Percentiles rank a stretch among this genome's conserved stretches.
These are phyloP conservation scores for Citrus inodora DNA, from an alignment of 345 rosid genomes.

Conservation along the genomic window DNA sequence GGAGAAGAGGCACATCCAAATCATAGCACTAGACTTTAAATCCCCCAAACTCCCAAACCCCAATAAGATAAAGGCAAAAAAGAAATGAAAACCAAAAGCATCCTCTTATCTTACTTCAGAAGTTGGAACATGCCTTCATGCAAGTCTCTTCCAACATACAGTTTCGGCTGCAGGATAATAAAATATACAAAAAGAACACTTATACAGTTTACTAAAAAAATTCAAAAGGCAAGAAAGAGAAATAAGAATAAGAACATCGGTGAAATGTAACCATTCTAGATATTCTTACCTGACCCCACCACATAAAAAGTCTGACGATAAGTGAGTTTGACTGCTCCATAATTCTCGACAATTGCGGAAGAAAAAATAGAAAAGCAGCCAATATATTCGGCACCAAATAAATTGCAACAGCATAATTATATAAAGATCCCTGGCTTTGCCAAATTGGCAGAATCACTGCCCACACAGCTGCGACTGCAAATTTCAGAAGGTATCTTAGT, in stretches of 20 bases:
- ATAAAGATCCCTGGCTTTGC: conserved; percentile 52
- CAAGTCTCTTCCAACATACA: conserved; percentile 95
- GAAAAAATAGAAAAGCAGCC: conserved; percentile 65
- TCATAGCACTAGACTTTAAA: conserved; percentile 1
- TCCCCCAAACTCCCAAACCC: not conserved
- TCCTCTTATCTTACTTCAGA: conserved; percentile 60
- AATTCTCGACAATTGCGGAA: conserved; percentile 66
- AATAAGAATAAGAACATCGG: not conserved
- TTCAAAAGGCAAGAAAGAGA: not conserved
- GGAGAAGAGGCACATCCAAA: not conserved
- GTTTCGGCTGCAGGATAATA: conserved; percentile 64
- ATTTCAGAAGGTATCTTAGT: conserved; percentile 72
- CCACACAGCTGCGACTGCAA: conserved; percentile 78
- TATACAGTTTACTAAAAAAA: not conserved
- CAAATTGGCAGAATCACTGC: conserved; percentile 79
- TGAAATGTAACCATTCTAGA: not conserved
- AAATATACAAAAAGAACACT: not conserved
- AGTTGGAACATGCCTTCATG: conserved; percentile 86
- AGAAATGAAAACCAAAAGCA: conserved; percentile 7
- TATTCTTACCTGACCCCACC: conserved; percentile 97
- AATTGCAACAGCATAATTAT: conserved; percentile 69
- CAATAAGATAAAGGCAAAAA: not conserved
- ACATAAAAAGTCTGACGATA: conserved; percentile 71
- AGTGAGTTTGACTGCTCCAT: conserved; percentile 88
- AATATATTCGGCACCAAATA: conserved; percentile 73